Evolutionary conservation across 2,329 filamentous ascomycete species (phyloP), one percentile per base, ranked within the genome.

Genomic region (Lasiodiplodia sp.): DNA sequence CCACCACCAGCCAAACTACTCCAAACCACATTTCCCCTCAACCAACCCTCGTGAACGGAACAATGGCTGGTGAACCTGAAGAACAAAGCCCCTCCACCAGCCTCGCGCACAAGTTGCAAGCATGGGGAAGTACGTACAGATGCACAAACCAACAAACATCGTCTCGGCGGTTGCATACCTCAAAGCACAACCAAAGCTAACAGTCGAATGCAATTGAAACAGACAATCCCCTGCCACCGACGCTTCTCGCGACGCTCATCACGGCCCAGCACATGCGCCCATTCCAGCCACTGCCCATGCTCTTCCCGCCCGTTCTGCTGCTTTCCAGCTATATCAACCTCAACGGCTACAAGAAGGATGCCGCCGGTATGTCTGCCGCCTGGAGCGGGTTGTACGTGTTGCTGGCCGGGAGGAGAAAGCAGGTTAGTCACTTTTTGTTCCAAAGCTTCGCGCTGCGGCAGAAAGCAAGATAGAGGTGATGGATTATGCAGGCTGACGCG

Each of bases 271-370:
- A 91, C 80, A 82, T 86, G 53, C 87, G 88, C n/a, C 90, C 90
- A 8, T 88, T 90, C 78, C 88, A 90, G 75, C 75, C 83, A 7
- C 81, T 92, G 0, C 90, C 90, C 4, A 89, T 92, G 85, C 78
- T 90, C 71, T 91, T 92, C 76, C 86, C 89, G 4, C 89, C 89
- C 2, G 81, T 90, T 68, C 83, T 92, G 3, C 83, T 91, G 69
- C 90, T 91, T 80, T 86, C 86, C 64, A 87, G 87, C 68, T 92
- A 91, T 75, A 80, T 91, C 55, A 91, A 91, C 75, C 74, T 91
- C 37, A 84, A 85, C 71, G 84, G 85, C 69, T 90, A 86, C 80
- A 87, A 87, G 75, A 86, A 86, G 60, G 90, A 91, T 73, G 84
- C 84, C 23, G 89, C 89, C 0, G 89, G 89, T 6, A 82, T 90